Conservation (phyloP, 2,329 filamentous ascomycete species). For the Cladophialophora exuberans region DNA sequence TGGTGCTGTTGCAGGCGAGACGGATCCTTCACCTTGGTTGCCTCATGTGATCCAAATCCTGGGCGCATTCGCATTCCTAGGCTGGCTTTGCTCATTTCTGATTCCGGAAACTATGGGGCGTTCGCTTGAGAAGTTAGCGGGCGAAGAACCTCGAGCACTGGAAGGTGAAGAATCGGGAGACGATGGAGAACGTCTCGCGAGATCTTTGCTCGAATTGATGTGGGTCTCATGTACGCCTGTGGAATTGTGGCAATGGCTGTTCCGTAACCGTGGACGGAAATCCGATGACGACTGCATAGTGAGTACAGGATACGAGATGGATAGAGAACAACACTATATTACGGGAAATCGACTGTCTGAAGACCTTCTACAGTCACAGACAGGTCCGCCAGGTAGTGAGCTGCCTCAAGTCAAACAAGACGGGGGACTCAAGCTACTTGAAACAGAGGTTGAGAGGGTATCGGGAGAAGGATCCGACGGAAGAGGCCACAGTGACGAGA, state of each 20-base stretch:
- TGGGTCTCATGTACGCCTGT: slow-evolving; percentile 18
- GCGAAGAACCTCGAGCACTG: slow-evolving; percentile 63
- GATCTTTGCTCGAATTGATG: neutral
- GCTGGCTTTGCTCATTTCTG: slow-evolving; percentile 67
- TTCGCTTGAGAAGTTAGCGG: slow-evolving; percentile 71
- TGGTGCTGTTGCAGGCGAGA: slow-evolving; percentile 53
- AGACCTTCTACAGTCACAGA: neutral
- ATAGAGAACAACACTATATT: neutral
- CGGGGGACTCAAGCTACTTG: slow-evolving; percentile 2
- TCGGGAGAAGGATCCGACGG: neutral
- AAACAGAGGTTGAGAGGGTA: neutral
- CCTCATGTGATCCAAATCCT: slow-evolving; percentile 65
- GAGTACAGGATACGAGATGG: neutral
- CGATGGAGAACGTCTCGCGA: neutral
- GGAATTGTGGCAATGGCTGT: slow-evolving; percentile 7
- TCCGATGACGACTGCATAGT: neutral
- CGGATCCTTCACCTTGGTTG: slow-evolving; percentile 65
- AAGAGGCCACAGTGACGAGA: slow-evolving; percentile 5
- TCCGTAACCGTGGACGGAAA: neutral
- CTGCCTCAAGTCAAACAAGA: neutral
- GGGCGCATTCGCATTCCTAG: slow-evolving; percentile 64
- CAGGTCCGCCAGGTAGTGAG: neutral
- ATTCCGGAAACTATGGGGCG: slow-evolving; percentile 76
- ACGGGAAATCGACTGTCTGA: neutral
- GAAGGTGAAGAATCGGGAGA: slow-evolving; percentile 43